Evolutionary conservation across 208 protist genomes (phyloP).

Genomic region (Wallacemonas rigidus): DNA sequence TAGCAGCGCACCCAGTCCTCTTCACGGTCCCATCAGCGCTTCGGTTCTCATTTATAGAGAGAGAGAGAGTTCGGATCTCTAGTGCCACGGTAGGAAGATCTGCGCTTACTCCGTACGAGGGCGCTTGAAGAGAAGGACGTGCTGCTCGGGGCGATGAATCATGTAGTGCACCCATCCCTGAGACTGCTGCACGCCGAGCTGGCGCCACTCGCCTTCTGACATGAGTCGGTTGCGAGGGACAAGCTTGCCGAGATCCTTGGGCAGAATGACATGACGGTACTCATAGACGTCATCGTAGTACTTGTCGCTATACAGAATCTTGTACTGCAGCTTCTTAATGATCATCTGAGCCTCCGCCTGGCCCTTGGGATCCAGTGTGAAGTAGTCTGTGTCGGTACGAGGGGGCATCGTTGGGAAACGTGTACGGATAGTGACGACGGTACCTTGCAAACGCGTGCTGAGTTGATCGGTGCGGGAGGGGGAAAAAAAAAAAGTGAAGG

Average conservation of each 20-base stretch:
- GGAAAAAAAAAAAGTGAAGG: not conserved
- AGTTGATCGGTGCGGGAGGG: too few species aligned
- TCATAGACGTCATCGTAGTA: constrained; percentile 96
- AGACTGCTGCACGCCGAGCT: constrained; percentile 97
- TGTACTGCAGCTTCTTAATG: constrained; percentile 84
- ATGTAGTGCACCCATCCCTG: constrained; percentile 98
- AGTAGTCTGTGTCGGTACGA: constrained; percentile 69
- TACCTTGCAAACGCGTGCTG: not conserved
- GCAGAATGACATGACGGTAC: constrained; percentile 98
- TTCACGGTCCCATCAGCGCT: too few species aligned
- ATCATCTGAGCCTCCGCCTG: constrained; percentile 71
- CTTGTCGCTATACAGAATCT: constrained; percentile 97
- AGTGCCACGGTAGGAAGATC: too few species aligned
- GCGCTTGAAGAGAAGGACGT: constrained; percentile 96
- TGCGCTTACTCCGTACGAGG: constrained; percentile 40
- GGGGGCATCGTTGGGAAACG: constrained; percentile 27
- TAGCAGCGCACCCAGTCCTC: too few species aligned
- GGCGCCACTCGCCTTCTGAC: constrained; percentile 96
- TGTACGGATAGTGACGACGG: constrained; percentile 5
- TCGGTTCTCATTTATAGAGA: too few species aligned
- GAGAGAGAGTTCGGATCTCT: too few species aligned
- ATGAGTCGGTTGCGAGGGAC: constrained; percentile 93
- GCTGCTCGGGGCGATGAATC: constrained; percentile 96
- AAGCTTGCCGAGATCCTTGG: constrained; percentile 93
- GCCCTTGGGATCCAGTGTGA: constrained; percentile 71